Conservation (phyloP, 164 flowering plant genomes). For the Dillenia turbinata region DNA sequence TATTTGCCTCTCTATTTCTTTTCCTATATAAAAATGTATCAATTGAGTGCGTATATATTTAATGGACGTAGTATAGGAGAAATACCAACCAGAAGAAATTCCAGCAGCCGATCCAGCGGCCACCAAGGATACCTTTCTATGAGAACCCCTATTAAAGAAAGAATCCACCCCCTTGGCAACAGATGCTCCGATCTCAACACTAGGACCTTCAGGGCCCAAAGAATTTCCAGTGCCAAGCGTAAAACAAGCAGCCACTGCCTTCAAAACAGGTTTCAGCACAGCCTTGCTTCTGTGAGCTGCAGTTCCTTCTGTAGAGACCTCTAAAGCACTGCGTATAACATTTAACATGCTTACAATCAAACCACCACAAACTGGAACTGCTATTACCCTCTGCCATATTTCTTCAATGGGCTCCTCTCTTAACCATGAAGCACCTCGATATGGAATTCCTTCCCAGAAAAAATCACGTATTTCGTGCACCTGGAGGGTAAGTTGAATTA, state of each 20-base stretch:
- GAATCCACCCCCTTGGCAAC: conserved; percentile 64
- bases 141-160: conserved; percentile 33
- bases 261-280: conserved; percentile 51
- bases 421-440: conserved; percentile 84
- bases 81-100: conserved; percentile 68
- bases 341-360: conserved; percentile 59
- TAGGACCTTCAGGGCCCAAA: conserved; percentile 96
- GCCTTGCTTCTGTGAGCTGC: conserved; percentile 23
- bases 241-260: conserved; percentile 74
- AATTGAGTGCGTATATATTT: too few species aligned
- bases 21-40: too few species aligned
- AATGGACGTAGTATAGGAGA: not conserved
- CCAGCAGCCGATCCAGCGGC: conserved; percentile 99
- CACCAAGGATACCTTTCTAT: conserved; percentile 56
- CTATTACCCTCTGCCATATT: conserved; percentile 55
- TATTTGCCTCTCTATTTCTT: too few species aligned
- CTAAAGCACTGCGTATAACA: conserved; percentile 28
- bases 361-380: conserved; percentile 82
- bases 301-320: conserved; percentile 14
- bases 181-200: conserved; percentile 91
- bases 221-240: conserved; percentile 95
- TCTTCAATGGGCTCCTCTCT: conserved; percentile 61
- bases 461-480: conserved; percentile 81
- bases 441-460: conserved; percentile 88
- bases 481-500: conserved; percentile 19